These are phyloP conservation scores for Austroboletus festivus DNA, from an alignment of 768 basidiomycete genomes.

Conservation along the genomic window DNA sequence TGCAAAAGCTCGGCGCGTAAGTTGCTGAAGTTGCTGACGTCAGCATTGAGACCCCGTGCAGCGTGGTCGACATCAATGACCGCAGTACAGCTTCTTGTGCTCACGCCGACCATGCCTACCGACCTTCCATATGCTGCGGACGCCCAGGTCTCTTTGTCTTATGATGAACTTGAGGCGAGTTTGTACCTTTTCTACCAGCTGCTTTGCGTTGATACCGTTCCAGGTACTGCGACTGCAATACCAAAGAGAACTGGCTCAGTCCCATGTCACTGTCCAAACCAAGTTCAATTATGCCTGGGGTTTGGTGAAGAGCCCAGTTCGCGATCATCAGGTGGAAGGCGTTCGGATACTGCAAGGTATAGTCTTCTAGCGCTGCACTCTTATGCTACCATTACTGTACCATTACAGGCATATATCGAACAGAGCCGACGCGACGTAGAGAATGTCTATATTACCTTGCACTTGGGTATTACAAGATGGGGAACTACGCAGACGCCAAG, in stretches of 20 bases:
- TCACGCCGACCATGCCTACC: slow-evolving; percentile 51
- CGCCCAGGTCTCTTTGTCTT: slow-evolving; percentile 82
- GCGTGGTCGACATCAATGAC: not conserved
- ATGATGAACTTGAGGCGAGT: slow-evolving; percentile 83
- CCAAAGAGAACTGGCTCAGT: slow-evolving; percentile 79
- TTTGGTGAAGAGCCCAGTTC: slow-evolving; percentile 83
- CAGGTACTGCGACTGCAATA: slow-evolving; percentile 87
- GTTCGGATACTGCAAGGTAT: slow-evolving; percentile 87
- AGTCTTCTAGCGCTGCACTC: slow-evolving; percentile 10
- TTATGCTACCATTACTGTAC: too few species aligned
- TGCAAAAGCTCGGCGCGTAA: slow-evolving; percentile 18
- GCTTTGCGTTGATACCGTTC: not conserved
- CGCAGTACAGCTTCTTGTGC: slow-evolving; percentile 14
- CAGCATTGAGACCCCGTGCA: slow-evolving; percentile 24
- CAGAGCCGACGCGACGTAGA: slow-evolving; percentile 80
- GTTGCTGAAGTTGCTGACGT: slow-evolving; percentile 21
- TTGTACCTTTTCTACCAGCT: not conserved
- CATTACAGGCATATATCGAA: slow-evolving; percentile 79
- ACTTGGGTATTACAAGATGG: slow-evolving; percentile 94
- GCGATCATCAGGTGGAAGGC: slow-evolving; percentile 88
- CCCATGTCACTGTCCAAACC: slow-evolving; percentile 88
- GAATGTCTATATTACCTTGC: slow-evolving; percentile 98
- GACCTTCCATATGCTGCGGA: slow-evolving; percentile 96
- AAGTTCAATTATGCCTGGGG: slow-evolving; percentile 99
- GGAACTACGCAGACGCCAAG: slow-evolving; percentile 88